Conservation (phyloP, 208 protist genomes). For the Herpetomonas tarakana region DNA sequence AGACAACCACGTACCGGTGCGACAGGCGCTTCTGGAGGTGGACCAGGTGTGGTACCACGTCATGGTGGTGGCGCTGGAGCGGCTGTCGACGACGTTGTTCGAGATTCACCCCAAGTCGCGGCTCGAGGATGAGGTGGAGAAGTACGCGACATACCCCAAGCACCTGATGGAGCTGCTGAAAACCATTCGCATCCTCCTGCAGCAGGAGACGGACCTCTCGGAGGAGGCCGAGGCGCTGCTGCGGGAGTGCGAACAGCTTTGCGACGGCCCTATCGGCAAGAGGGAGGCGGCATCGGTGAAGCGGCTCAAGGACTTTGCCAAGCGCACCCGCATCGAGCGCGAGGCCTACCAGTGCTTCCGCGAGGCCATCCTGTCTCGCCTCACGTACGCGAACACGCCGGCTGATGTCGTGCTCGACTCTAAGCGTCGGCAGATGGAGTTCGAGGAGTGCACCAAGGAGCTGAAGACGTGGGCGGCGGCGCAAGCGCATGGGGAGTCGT, state of each 20-base stretch:
- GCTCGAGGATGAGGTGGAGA: conserved; percentile 69
- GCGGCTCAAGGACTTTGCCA: conserved; percentile 36
- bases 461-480: conserved; percentile 69
- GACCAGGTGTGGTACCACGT: conserved; percentile 84
- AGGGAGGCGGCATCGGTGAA: conserved; percentile 9
- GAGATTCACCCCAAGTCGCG: conserved; percentile 74
- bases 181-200: conserved; percentile 15
- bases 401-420: conserved; percentile 51
- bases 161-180: conserved; percentile 36
- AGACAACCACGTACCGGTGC: conserved; percentile 47
- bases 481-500: conserved; percentile 62
- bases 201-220: background rate
- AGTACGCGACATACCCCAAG: conserved; percentile 54
- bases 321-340: conserved; percentile 44
- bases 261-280: conserved; percentile 10
- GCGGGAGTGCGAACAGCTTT: conserved; percentile 8
- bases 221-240: conserved; percentile 11
- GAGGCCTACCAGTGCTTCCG: conserved; percentile 71
- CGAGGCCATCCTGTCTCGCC: conserved; percentile 58
- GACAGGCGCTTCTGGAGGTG: conserved; percentile 66
- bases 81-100: conserved; percentile 62
- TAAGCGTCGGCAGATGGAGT: conserved; percentile 75
- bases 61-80: conserved; percentile 76
- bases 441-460: conserved; percentile 62
- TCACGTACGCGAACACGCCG: conserved; percentile 67